Evolutionary conservation across 192 early-diverging fungal species (phyloP).

Genomic region (Gonapodya sp.): DNA sequence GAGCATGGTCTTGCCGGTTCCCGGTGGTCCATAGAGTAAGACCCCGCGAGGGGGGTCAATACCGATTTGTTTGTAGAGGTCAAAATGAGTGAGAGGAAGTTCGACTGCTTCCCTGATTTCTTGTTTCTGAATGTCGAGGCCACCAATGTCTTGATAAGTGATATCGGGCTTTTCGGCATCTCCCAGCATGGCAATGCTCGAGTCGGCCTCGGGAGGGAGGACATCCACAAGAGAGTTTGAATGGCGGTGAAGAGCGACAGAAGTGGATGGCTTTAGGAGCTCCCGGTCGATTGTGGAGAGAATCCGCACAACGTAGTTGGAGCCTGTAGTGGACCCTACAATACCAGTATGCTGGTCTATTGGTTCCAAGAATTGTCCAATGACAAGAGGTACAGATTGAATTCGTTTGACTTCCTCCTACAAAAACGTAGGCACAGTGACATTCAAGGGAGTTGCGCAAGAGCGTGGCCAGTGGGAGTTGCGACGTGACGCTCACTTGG

Average conservation of each 20-base stretch:
- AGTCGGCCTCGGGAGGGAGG: conserved; percentile 90
- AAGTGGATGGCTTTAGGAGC: conserved; percentile 85
- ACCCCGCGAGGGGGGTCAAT: conserved; percentile 98
- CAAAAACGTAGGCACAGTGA: background rate
- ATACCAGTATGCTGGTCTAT: conserved; percentile 97
- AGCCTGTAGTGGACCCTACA: conserved; percentile 84
- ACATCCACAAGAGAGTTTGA: conserved; percentile 96
- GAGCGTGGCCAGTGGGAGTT: background rate
- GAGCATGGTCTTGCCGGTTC: conserved; percentile 97
- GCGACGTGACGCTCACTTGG: conserved; percentile 6
- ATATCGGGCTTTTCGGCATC: conserved; percentile 74
- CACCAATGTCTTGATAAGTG: conserved; percentile 70
- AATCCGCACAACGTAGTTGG: conserved; percentile 87
- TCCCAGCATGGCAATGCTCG: conserved; percentile 78
- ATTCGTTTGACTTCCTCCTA: conserved; percentile 98
- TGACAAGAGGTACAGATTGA: conserved; percentile 91
- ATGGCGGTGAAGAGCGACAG: conserved; percentile 92
- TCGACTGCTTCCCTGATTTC: conserved; percentile 95
- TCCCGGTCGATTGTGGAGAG: conserved; percentile 95
- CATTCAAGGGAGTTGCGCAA: background rate
- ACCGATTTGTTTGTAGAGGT: conserved; percentile 95
- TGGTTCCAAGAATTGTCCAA: conserved; percentile 97
- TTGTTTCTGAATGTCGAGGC: conserved; percentile 85
- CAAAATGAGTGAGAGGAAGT: conserved; percentile 94
- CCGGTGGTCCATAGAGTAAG: conserved; percentile 97